Evolutionary conservation across 306 rosid species (phyloP).

Genomic region (Glycine latifolia): DNA sequence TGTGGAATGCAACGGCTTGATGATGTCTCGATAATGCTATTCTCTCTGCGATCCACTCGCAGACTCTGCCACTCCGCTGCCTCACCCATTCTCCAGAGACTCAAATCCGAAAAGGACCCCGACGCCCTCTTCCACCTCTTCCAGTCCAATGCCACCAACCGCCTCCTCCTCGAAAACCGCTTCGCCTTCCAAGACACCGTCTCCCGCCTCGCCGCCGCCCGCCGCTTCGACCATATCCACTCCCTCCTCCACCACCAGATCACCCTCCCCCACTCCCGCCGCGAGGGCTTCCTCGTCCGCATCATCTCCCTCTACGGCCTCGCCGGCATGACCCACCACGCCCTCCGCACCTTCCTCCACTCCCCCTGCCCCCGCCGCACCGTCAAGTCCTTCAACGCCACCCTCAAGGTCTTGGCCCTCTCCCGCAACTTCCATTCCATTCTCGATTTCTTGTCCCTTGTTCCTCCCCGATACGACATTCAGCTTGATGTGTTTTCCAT

Average conservation of each 20-base stretch:
- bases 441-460: constrained; percentile 40
- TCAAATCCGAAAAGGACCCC: constrained; percentile 73
- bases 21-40: constrained; percentile 61
- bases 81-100: constrained; percentile 56
- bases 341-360: constrained; percentile 64
- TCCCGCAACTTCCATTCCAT: constrained; percentile 51
- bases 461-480: constrained; percentile 47
- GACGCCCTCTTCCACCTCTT: constrained; percentile 68
- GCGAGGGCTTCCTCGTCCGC: constrained; percentile 75
- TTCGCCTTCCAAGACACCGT: constrained; percentile 76
- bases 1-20: no score
- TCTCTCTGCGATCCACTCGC: constrained; percentile 74
- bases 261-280: constrained; percentile 73
- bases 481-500: constrained; percentile 59
- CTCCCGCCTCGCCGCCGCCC: constrained; percentile 74
- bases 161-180: constrained; percentile 66
- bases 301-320: constrained; percentile 75
- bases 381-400: constrained; percentile 76
- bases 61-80: constrained; percentile 56
- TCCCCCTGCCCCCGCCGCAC: constrained; percentile 63
- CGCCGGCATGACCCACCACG: constrained; percentile 74
- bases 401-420: constrained; percentile 68
- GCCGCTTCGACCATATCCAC: constrained; percentile 72
- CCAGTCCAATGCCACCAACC: constrained; percentile 73
- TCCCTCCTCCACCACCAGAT: constrained; percentile 75